Conservation (phyloP, 202 grass and related monocot species). For the Carex arenaria region DNA sequence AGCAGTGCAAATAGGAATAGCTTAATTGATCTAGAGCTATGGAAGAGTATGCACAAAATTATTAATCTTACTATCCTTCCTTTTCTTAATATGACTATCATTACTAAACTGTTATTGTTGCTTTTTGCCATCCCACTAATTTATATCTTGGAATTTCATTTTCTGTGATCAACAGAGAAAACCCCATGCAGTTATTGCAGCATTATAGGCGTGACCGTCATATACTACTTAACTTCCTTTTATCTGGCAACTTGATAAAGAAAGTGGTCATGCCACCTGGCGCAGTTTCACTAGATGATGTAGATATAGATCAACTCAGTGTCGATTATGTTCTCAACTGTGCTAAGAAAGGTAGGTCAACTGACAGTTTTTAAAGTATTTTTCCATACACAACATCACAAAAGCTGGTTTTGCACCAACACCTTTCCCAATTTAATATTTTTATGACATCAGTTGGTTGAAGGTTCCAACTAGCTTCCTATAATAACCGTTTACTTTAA, state of each 20-base stretch:
- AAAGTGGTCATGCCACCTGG: slow-evolving; percentile 98
- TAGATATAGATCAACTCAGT: slow-evolving; percentile 92
- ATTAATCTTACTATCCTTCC: background rate
- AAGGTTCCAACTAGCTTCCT: slow-evolving; percentile 1
- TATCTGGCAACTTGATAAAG: slow-evolving; percentile 92
- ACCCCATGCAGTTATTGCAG: slow-evolving; percentile 68
- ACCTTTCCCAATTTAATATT: background rate
- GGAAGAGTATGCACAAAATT: slow-evolving; percentile 13
- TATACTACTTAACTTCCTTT: slow-evolving; percentile 84
- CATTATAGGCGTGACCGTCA: slow-evolving; percentile 78
- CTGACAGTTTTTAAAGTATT: background rate
- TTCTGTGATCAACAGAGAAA: slow-evolving; percentile 50
- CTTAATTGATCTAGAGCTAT: slow-evolving; percentile 12
- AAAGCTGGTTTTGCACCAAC: background rate
- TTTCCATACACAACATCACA: background rate
- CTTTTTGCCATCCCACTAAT: background rate
- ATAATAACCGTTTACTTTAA: background rate
- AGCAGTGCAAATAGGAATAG: background rate
- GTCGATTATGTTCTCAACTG: slow-evolving; percentile 94
- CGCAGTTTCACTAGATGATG: slow-evolving; percentile 78
- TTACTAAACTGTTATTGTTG: slow-evolving; percentile 3
- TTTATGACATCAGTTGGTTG: background rate
- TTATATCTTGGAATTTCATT: background rate
- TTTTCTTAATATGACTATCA: background rate
- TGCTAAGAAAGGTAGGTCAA: slow-evolving; percentile 65